Base-by-base conservation (phyloP, 768 basidiomycete genomes). In the Ramaria sp. region DNA sequence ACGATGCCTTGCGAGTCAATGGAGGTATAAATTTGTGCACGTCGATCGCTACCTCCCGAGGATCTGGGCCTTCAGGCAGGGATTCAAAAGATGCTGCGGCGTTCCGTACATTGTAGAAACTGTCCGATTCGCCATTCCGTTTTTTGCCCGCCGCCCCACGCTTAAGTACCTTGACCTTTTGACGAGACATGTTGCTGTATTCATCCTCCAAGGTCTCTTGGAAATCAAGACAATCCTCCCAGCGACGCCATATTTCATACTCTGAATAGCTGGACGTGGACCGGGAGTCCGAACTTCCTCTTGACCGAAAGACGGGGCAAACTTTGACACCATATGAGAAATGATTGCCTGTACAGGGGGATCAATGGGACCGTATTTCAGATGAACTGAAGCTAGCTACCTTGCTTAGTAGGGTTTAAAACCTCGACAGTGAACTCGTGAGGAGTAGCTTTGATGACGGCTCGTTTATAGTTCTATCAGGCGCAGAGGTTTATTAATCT, bases 171-270 rank as follows among this genome's bases (percentile, higher is more conserved):
- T 72, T 73, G 13, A 82, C 82, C 70, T 88, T 90, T 63, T 79
- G 77, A 31, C 81, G 75, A 13, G 88, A 82, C 61, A 81, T 73
- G 24, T 75, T 73, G 19, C 70, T 63, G 62, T 90, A 91, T 64
- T 86, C 83, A 15, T 65, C 60, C 67, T 89, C 88, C 10, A 91
- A 71, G 1, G 70, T 69, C 43, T 84, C 81, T 66, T 91, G 89
- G 63, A 90, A 83, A 72, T 74, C 79, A 10, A 91, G 71, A 58
- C 86, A 89, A 63, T 91, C 89, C 57, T 89, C 89, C 89, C 89
- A 91, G 47, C 77, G 73, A 27, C 89, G 75, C 80, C 86, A 88
- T 38, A 91, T 73, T 13, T 85, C 83, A 63, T 91, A 91, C 57
- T 81, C 81, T 9, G 67, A 63, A 47, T 69, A 58, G 20, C 53